A percentile compares a stretch with the other conserved stretches of the same genome.
These are phyloP conservation scores for Hortaea sp. DNA, from an alignment of 2,329 filamentous ascomycete species.

Conservation along the genomic window DNA sequence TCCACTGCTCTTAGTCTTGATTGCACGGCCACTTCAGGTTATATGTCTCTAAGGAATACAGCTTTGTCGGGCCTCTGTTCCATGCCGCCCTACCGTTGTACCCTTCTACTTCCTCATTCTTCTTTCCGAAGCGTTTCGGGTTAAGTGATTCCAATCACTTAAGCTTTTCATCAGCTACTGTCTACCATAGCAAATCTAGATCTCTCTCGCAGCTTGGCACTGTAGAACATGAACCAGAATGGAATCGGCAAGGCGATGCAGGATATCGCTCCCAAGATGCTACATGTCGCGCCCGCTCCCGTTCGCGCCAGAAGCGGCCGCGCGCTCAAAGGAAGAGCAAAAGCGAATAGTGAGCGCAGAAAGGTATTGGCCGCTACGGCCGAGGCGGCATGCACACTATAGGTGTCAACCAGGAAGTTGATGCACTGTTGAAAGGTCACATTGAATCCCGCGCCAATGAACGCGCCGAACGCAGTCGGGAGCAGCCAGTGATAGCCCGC, in stretches of 20 bases:
- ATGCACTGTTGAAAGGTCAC: conserved; percentile 40
- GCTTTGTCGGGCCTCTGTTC: too few species aligned
- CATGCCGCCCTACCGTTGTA: too few species aligned
- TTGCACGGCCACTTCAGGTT: too few species aligned
- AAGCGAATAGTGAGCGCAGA: conserved; percentile 34
- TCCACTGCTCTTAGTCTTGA: too few species aligned
- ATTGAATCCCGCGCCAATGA: conserved; percentile 39
- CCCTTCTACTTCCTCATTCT: too few species aligned
- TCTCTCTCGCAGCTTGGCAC: conserved; percentile 30
- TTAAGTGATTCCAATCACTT: too few species aligned
- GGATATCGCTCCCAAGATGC: conserved; percentile 33
- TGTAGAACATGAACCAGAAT: conserved; percentile 36
- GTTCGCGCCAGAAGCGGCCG: conserved; percentile 32
- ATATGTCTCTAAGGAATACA: too few species aligned
- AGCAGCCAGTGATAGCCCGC: conserved; percentile 31
- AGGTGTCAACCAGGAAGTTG: conserved; percentile 34
- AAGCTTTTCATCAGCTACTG: neutral
- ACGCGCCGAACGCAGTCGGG: conserved; percentile 30
- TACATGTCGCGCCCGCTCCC: conserved; percentile 33
- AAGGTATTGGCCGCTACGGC: conserved; percentile 43
- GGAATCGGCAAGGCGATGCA: conserved; percentile 33
- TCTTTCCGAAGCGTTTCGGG: too few species aligned
- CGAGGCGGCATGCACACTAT: conserved; percentile 34
- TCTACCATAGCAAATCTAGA: conserved; percentile 34
- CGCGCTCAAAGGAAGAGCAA: conserved; percentile 26